Conservation (phyloP, 2,329 filamentous ascomycete species). For the Alternaria sp. region DNA sequence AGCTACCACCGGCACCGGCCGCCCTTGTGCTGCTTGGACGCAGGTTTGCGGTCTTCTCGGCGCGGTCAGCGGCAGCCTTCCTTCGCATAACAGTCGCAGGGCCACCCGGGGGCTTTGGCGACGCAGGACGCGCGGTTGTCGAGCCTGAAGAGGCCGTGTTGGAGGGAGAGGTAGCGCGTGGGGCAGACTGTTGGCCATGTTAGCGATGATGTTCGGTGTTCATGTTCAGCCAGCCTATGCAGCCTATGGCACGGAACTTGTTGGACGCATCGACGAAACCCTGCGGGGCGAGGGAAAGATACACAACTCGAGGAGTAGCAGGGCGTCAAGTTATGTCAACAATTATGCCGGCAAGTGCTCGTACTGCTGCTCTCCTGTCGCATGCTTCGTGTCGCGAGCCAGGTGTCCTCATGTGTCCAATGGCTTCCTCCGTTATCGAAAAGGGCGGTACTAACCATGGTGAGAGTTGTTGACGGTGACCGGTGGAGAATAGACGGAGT, state of each 20-base stretch:
- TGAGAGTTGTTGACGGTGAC: constrained; percentile 13
- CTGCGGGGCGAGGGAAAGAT: background rate
- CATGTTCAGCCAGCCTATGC: background rate
- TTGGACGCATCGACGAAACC: background rate
- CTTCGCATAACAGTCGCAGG: constrained; percentile 95
- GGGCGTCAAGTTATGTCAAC: background rate
- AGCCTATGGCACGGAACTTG: background rate
- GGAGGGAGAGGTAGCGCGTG: constrained; percentile 50
- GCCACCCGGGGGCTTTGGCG: constrained; percentile 88
- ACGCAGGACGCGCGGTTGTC: constrained; percentile 78
- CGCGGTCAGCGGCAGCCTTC: constrained; percentile 94
- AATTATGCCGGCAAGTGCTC: background rate
- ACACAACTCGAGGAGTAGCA: background rate
- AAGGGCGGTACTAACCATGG: constrained; percentile 29
- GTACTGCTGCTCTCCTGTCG: constrained; percentile 4
- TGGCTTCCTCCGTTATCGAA: constrained; percentile 1
- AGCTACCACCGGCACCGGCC: constrained; percentile 93
- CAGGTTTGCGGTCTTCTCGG: constrained; percentile 95
- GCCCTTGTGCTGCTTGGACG: constrained; percentile 91
- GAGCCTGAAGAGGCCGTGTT: constrained; percentile 65
- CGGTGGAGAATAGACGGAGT: constrained; percentile 8
- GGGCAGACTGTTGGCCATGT: constrained; percentile 20
- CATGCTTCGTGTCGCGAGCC: constrained; percentile 12
- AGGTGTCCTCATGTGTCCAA: constrained; percentile 10
- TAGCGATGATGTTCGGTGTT: constrained; percentile 7